Evolutionary conservation across 495 filamentous ascomycete genomes (phyloP).

Genomic region (Penicillium odoratum): DNA sequence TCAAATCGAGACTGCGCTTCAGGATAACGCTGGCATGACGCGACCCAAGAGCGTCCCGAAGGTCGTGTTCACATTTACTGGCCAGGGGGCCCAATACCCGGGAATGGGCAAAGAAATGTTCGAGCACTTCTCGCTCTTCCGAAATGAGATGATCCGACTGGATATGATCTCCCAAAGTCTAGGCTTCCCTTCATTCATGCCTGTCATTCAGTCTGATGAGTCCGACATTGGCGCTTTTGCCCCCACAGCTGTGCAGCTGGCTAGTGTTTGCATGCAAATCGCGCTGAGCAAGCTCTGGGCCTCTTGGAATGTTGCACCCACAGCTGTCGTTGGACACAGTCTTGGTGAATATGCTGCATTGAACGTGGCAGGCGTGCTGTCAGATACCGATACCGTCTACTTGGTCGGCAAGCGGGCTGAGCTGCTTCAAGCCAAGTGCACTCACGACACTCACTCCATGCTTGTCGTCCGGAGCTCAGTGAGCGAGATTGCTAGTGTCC

Average conservation of each 20-base stretch:
- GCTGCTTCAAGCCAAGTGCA: too few relatives aligned
- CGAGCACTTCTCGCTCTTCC: slow-evolving; percentile 29
- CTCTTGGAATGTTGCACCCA: slow-evolving; percentile 69
- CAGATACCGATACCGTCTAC: slow-evolving; percentile 67
- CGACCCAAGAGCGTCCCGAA: neutral
- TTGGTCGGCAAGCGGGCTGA: slow-evolving; percentile 50
- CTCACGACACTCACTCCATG: too few relatives aligned
- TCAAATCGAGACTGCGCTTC: neutral
- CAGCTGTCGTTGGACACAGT: slow-evolving; percentile 72
- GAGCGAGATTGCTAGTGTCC: too few relatives aligned
- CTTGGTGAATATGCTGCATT: slow-evolving; percentile 81
- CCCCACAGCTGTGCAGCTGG: slow-evolving; percentile 52
- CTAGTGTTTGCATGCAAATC: slow-evolving; percentile 69
- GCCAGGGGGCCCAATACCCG: slow-evolving; percentile 62
- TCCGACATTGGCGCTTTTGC: neutral
- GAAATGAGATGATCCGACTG: slow-evolving; percentile 27
- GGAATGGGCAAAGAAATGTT: slow-evolving; percentile 7
- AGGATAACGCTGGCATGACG: too few relatives aligned
- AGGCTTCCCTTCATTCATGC: slow-evolving; percentile 28
- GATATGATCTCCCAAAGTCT: slow-evolving; percentile 17
- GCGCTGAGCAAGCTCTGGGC: slow-evolving; percentile 72
- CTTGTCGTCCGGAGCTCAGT: too few relatives aligned
- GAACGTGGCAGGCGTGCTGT: slow-evolving; percentile 71
- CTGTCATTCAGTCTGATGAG: neutral
- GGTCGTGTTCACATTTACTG: slow-evolving; percentile 61